Percentiles rank a stretch among this genome's conserved stretches.
Evolutionary conservation across 2,329 filamentous ascomycete species (phyloP).

Genomic region (Canariomyces notabilis): DNA sequence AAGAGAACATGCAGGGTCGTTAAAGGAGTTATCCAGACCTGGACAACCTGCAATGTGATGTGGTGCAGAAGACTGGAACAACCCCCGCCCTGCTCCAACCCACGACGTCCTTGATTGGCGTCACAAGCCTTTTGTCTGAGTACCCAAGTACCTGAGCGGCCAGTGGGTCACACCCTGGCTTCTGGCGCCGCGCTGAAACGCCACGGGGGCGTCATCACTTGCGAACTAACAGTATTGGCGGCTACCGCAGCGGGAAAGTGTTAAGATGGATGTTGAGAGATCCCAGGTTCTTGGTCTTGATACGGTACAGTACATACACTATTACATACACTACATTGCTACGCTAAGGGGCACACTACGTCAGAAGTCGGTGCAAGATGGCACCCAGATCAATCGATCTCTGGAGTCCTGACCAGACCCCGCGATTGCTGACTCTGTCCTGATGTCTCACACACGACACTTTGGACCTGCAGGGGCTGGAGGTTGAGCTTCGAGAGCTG

Average conservation of each 20-base stretch:
- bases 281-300: too few species aligned
- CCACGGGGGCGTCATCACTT: too few species aligned
- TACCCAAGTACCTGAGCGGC: too few species aligned
- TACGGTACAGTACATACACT: too few species aligned
- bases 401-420: not conserved
- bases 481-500: not conserved
- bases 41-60: not conserved
- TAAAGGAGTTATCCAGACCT: not conserved
- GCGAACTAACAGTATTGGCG: too few species aligned
- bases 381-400: not conserved
- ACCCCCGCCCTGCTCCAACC: too few species aligned
- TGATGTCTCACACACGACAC: not conserved
- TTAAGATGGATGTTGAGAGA: too few species aligned
- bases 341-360: too few species aligned
- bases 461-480: not conserved
- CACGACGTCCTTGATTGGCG: not conserved
- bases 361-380: not conserved
- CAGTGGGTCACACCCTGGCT: too few species aligned
- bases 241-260: too few species aligned
- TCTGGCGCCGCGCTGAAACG: conserved; percentile 12
- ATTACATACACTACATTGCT: too few species aligned
- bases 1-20: not conserved
- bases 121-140: conserved; percentile 16
- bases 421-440: not conserved
- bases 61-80: not conserved